These are phyloP conservation scores for Oenanthe javanica DNA, from an alignment of 140 eudicot species.

Conservation along the genomic window DNA sequence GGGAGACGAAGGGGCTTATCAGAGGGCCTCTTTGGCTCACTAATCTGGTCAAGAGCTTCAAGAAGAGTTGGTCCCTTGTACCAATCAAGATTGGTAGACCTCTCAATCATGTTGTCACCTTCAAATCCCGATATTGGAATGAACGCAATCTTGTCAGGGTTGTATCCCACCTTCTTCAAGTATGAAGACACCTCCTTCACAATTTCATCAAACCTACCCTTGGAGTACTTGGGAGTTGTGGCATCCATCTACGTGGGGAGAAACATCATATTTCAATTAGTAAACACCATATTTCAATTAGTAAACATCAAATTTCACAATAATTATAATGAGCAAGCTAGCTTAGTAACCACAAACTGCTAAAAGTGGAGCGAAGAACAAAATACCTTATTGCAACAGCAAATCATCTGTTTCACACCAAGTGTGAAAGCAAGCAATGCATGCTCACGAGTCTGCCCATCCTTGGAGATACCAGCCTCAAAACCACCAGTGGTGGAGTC, in stretches of 20 bases:
- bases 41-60: constrained; percentile 14
- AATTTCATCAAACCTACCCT: constrained; percentile 13
- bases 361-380: background rate
- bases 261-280: background rate
- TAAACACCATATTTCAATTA: background rate
- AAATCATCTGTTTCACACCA: constrained; percentile 19
- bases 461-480: constrained; percentile 14
- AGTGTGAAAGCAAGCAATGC: constrained; percentile 16
- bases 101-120: constrained; percentile 18
- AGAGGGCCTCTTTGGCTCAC: constrained; percentile 16
- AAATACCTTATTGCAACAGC: constrained; percentile 12
- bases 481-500: constrained; percentile 17
- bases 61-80: constrained; percentile 18
- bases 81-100: constrained; percentile 18
- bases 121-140: constrained; percentile 16
- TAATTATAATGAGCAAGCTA: background rate
- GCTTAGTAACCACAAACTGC: background rate
- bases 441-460: constrained; percentile 12
- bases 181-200: constrained; percentile 16
- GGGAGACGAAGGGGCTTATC: constrained; percentile 20
- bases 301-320: background rate
- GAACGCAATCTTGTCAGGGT: constrained; percentile 15
- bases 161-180: constrained; percentile 16
- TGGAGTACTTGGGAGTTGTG: constrained; percentile 13
- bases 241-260: constrained; percentile 11